Base-by-base conservation (phyloP, 345 rosid genomes). In the Lepidium africanum region DNA sequence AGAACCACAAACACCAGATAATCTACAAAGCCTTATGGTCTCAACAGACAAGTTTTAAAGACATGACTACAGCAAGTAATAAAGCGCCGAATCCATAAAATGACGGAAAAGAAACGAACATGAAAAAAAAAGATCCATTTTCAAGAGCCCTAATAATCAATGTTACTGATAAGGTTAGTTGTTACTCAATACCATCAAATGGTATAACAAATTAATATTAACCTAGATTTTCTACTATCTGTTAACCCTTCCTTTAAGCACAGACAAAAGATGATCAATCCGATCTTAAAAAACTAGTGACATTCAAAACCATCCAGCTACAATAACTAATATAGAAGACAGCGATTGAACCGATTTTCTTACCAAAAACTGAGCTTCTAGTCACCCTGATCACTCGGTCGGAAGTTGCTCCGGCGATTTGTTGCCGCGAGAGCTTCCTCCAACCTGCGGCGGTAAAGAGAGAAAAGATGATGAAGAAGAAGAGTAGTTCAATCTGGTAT, bases 311-410 rank as follows among this genome's bases (percentile, higher is more conserved):
- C 36, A 65, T 10, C 47, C 43, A 72, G 39, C 17, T 21, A 56
- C 42, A 30, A 39, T 10, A 39, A 36, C 17, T 48, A 21, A 37
- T 7, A 21, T 17, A 47, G 25, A 11, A 1, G 21, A 50, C 63
- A 37, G 54, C 56, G 59, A 49, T 41, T 10, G 23, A 51, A 19
- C 25, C 19, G 50, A 38, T 27, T 46, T 13, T 14, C 65, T 69
- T 75, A 75, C 78, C 78, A 21, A 65, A 60, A 67, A 41, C 56
- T 53, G 48, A 65, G 70, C 71, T 58, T 19, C 10, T 16, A 33
- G 19, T 43, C 52, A 46, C 52, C 33, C 65, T 17, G 64, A 75
- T 75, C 69, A 46, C 59, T 53, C 10, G 41, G 78, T 55, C 43
- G 50, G 60, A 62, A 67, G 74, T n/a, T 27, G 13, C 74, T 46